Base-by-base conservation (phyloP, 2,329 filamentous ascomycete species). In the Neopestalotiopsis clavispora region DNA sequence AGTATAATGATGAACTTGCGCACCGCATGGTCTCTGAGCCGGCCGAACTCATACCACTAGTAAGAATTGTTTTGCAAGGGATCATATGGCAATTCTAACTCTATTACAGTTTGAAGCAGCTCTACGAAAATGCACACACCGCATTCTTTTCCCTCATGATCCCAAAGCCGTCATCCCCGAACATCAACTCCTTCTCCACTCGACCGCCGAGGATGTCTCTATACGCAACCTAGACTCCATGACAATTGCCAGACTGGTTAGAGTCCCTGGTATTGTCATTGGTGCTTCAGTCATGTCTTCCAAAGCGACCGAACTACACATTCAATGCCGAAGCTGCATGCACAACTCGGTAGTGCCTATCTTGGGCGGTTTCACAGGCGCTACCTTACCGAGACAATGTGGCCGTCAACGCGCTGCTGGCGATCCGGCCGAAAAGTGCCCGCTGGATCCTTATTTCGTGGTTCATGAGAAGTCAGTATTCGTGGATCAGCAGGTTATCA, bases 401-500 rank as follows among this genome's bases (percentile, higher is more conserved):
- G 90, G 79, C 38, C 88, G 93, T 65, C 79, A 83, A 72, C 88
- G 89, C 71, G 83, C 87, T 10, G 86, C 87, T 14, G 91, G 91
- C 65, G 93, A 97, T 59, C 83, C 85, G 1, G 86, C 87, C 1
- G 89, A 93, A 49, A 90, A 92, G 75, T 99, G 96, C 76, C 95
- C 95, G 0, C 83, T 99, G 70, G 96, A 99, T 76, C 96, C 96
- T 17, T 99, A 98, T 82, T 97, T 96, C 76, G 94, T 99, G 68
- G 87, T 96, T 69, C 96, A 99, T 78, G 96, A 99, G 80, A 94
- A 92, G 79, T 97, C 93, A 49, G 90, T 91, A 72, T 99, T 99
- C 78, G 95, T 98, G 75, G 96, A 99, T 77, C 96, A 99, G 81
- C 96, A 99, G 80, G 94, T 99, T 70, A 92, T 99, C 79, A 99